Evolutionary conservation across 2,329 filamentous ascomycete species (phyloP).

Genomic region (Claviceps purpurea): DNA sequence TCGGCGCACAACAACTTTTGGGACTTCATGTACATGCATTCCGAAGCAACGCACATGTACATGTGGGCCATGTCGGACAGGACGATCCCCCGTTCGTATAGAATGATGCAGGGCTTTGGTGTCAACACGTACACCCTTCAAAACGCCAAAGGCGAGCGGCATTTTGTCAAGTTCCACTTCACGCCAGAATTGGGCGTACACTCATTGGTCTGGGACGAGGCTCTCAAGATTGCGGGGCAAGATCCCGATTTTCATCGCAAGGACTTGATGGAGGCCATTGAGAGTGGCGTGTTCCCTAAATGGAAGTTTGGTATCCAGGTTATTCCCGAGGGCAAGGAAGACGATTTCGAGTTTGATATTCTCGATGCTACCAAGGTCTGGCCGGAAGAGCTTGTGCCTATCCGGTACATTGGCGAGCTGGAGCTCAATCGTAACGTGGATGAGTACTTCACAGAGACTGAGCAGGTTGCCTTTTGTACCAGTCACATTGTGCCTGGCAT

Average conservation of each 20-base stretch:
- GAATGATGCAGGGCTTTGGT: constrained; percentile 80
- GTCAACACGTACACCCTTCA: constrained; percentile 65
- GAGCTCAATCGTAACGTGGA: constrained; percentile 70
- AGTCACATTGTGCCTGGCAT: constrained; percentile 68
- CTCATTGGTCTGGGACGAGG: constrained; percentile 68
- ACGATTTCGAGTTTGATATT: constrained; percentile 76
- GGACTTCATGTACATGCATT: constrained; percentile 53
- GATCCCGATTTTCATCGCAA: constrained; percentile 75
- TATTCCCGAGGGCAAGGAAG: constrained; percentile 54
- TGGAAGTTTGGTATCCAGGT: constrained; percentile 79
- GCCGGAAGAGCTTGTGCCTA: constrained; percentile 64
- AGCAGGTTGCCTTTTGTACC: constrained; percentile 75
- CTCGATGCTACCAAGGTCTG: constrained; percentile 77
- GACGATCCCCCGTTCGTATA: constrained; percentile 57
- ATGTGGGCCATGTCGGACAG: constrained; percentile 70
- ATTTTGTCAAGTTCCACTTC: constrained; percentile 68
- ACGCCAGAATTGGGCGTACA: constrained; percentile 64
- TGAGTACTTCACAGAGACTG: constrained; percentile 70
- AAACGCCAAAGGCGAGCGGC: constrained; percentile 53
- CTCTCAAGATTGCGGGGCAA: constrained; percentile 58
- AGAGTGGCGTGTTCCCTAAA: constrained; percentile 54
- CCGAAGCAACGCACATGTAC: constrained; percentile 65
- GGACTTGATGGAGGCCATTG: constrained; percentile 62
- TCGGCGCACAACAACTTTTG: constrained; percentile 63
- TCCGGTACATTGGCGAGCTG: constrained; percentile 66